Percentiles rank a stretch among this genome's conserved stretches.
Conservation (phyloP, 208 protist species). For the Leishmania aethiopica region DNA sequence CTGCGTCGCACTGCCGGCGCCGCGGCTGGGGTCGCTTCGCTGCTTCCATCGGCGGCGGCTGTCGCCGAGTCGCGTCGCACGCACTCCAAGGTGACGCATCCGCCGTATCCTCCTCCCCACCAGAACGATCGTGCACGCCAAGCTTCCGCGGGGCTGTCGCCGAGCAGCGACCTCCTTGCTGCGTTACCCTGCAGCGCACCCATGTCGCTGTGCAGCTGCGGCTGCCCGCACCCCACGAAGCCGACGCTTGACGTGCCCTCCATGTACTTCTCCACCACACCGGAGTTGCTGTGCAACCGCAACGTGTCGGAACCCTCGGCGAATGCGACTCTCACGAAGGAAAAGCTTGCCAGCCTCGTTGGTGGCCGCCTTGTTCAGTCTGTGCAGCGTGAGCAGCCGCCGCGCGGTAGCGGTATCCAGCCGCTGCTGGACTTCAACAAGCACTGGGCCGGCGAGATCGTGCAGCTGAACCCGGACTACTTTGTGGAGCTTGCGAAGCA, state of each 20-base stretch:
- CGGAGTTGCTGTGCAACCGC: conserved; percentile 7
- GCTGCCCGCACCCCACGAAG: conserved; percentile 25
- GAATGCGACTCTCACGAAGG: conserved; percentile 1
- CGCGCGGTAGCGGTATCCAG: conserved; percentile 73
- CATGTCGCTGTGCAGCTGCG: conserved; percentile 27
- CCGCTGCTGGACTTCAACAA: conserved; percentile 89
- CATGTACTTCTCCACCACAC: conserved; percentile 21
- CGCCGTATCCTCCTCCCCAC: conserved; percentile 23
- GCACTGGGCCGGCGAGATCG: conserved; percentile 82
- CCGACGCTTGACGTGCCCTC: conserved; percentile 21
- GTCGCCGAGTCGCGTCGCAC: conserved; percentile 7
- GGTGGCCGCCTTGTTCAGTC: conserved; percentile 60
- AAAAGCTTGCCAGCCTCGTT: conserved; percentile 36
- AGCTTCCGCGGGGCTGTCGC: background rate
- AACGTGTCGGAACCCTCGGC: background rate
- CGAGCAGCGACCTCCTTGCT: background rate
- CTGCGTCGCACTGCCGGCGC: conserved; percentile 1
- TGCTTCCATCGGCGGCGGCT: background rate
- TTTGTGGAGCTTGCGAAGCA: conserved; percentile 77
- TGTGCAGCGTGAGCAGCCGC: conserved; percentile 61
- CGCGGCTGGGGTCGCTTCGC: background rate
- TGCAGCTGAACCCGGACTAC: conserved; percentile 80
- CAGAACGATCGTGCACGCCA: conserved; percentile 11
- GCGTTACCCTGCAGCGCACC: conserved; percentile 5
- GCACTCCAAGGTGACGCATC: conserved; percentile 17